phyloP scores from a whole-genome alignment of 2,329 filamentous ascomycete genomes.

The Xylariaceae sp. region DNA sequence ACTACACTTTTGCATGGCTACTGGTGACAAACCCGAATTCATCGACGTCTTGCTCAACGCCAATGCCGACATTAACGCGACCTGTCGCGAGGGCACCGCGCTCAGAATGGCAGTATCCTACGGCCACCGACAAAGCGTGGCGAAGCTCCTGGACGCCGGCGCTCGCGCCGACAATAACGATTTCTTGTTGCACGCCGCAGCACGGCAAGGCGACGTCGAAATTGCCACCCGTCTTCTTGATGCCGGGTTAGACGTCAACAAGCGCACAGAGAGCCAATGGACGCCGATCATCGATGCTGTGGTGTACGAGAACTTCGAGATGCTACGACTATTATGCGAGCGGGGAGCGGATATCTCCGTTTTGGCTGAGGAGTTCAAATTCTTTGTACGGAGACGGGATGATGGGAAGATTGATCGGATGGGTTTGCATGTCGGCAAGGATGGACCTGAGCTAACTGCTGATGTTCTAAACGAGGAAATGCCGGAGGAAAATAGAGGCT shows the following conservation, averaged over 20 bases:
- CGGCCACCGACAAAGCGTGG: too few species aligned
- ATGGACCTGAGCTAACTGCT: neutral
- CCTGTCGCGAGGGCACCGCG: too few species aligned
- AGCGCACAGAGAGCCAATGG: constrained; percentile 1
- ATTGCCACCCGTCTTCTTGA: neutral
- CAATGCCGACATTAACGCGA: too few species aligned
- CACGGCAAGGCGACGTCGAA: neutral
- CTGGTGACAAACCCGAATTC: too few species aligned
- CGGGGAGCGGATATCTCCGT: constrained; percentile 5
- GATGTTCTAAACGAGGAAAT: neutral
- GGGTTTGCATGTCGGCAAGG: constrained; percentile 2
- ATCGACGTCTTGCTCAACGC: too few species aligned
- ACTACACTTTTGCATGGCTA: neutral
- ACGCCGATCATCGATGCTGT: constrained; percentile 4
- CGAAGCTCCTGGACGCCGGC: too few species aligned
- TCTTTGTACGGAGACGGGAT: constrained; percentile 2
- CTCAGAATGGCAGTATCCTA: too few species aligned
- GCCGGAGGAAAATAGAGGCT: neutral
- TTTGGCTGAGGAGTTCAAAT: constrained; percentile 3
- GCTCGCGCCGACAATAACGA: too few species aligned
- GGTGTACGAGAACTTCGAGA: constrained; percentile 2
- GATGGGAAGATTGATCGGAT: constrained; percentile 6
- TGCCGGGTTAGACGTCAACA: neutral
- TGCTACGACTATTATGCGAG: neutral
- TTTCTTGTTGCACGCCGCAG: neutral